A percentile compares a stretch with the other conserved stretches of the same genome.
Evolutionary conservation across 257 asterid genomes (phyloP).

Genomic region (Fraxinus anomala): DNA sequence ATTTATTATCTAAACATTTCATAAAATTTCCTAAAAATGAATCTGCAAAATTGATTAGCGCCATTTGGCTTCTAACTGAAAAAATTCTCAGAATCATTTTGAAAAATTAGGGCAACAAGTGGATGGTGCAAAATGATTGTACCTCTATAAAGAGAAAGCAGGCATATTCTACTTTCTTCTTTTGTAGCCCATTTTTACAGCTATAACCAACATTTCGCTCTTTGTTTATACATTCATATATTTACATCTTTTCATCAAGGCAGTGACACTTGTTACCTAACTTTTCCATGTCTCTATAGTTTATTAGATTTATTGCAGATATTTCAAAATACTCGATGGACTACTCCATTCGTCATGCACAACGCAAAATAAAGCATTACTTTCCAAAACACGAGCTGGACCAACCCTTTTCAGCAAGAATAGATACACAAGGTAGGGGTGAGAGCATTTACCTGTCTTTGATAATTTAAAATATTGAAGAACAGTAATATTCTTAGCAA

Average conservation of each 20-base stretch:
- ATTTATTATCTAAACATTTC: no score
- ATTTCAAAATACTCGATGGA: no score
- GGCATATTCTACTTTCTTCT: constrained; percentile 22
- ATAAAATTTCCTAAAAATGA: no score
- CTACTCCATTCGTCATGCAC: no score
- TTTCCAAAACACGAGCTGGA: neutral
- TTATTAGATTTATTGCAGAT: neutral
- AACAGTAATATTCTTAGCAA: constrained; percentile 35
- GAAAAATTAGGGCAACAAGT: constrained; percentile 10
- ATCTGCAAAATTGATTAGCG: constrained; percentile 12
- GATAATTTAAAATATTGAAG: constrained; percentile 18
- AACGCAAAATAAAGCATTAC: no score
- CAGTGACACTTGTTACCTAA: constrained; percentile 28
- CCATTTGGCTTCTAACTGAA: constrained; percentile 11
- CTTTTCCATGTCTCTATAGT: neutral
- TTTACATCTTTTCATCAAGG: neutral
- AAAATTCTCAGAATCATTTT: constrained; percentile 33
- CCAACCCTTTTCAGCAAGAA: neutral
- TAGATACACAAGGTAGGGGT: neutral
- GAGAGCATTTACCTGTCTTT: constrained; percentile 33
- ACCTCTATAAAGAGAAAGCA: constrained; percentile 20
- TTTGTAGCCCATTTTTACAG: neutral
- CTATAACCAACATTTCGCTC: constrained; percentile 14
- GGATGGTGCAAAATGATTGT: constrained; percentile 44
- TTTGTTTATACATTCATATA: neutral